Percentiles rank a stretch among this genome's conserved stretches.
These are phyloP conservation scores for Litchi chinensis DNA, from an alignment of 345 rosid species.

Conservation along the genomic window DNA sequence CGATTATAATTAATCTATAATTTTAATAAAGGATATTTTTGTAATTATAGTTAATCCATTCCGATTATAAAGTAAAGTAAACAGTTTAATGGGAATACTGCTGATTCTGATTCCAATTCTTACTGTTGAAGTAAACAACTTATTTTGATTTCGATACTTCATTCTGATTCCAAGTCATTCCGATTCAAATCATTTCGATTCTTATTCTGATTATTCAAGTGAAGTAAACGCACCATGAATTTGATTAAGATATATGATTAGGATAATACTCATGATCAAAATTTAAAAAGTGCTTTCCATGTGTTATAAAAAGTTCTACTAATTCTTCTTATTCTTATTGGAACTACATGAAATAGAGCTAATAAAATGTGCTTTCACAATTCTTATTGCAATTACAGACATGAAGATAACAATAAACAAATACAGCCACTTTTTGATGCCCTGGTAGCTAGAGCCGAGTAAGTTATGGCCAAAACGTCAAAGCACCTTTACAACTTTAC, in stretches of 20 bases:
- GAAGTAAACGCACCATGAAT: too few species aligned
- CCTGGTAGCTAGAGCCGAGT: slow-evolving; percentile 36
- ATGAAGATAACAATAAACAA: slow-evolving; percentile 41
- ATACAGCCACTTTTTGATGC: slow-evolving; percentile 41
- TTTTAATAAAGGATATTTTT: too few species aligned
- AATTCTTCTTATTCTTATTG: slow-evolving; percentile 22
- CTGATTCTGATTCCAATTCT: too few species aligned
- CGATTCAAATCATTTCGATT: too few species aligned
- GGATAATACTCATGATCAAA: not conserved
- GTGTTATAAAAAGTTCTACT: not conserved
- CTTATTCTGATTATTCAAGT: too few species aligned
- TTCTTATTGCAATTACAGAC: slow-evolving; percentile 30
- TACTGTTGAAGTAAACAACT: too few species aligned
- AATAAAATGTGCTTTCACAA: slow-evolving; percentile 25
- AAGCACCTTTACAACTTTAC: slow-evolving; percentile 34
- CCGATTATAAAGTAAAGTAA: too few species aligned
- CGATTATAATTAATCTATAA: too few species aligned
- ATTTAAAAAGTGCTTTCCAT: not conserved
- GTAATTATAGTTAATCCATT: too few species aligned
- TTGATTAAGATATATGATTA: not conserved
- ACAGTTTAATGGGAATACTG: too few species aligned
- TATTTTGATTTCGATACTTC: too few species aligned
- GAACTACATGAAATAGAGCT: slow-evolving; percentile 25
- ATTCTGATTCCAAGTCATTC: too few species aligned
- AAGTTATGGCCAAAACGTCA: slow-evolving; percentile 41